These are phyloP conservation scores for Ambrosiella xylebori DNA, from an alignment of 2,329 filamentous ascomycete genomes.

Conservation along the genomic window DNA sequence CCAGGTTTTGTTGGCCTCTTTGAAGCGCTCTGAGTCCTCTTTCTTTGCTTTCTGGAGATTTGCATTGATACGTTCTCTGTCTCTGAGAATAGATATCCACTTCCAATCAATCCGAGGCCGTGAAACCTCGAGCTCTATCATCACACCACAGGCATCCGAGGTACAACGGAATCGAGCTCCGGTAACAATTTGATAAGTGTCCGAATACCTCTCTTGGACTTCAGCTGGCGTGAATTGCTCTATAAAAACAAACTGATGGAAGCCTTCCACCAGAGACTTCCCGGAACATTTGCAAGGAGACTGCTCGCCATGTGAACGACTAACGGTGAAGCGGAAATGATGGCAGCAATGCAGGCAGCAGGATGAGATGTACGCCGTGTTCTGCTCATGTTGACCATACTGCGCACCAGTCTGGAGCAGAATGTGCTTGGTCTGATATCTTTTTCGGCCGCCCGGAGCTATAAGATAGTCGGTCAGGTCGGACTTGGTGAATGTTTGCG, in stretches of 20 bases:
- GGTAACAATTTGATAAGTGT: slow-evolving; percentile 10
- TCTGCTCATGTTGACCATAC: slow-evolving; percentile 4
- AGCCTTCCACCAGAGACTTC: slow-evolving; percentile 8
- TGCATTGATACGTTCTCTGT: slow-evolving; percentile 26
- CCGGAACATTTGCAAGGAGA: slow-evolving; percentile 11
- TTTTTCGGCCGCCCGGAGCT: slow-evolving; percentile 7
- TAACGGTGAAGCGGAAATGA: slow-evolving; percentile 9
- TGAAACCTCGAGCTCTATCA: slow-evolving; percentile 27
- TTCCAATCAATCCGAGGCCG: slow-evolving; percentile 28
- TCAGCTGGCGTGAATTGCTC: slow-evolving; percentile 8
- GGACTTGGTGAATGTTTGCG: slow-evolving; percentile 2
- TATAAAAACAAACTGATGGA: slow-evolving; percentile 11
- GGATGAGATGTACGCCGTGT: slow-evolving; percentile 5
- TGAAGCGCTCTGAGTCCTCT: slow-evolving; percentile 32
- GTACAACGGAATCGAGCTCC: slow-evolving; percentile 13
- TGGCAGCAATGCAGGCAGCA: slow-evolving; percentile 13
- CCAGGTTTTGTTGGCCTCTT: slow-evolving; percentile 25
- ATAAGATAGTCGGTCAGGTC: slow-evolving; percentile 5
- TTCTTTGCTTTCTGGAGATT: slow-evolving; percentile 24
- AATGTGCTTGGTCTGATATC: slow-evolving; percentile 11
- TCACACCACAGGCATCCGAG: slow-evolving; percentile 9
- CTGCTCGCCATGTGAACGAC: slow-evolving; percentile 7
- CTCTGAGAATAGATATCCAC: slow-evolving; percentile 28
- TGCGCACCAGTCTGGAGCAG: slow-evolving; percentile 11
- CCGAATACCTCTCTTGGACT: slow-evolving; percentile 2